Evolutionary conservation across 306 rosid genomes (phyloP).

Genomic region (Dryas drummondii): DNA sequence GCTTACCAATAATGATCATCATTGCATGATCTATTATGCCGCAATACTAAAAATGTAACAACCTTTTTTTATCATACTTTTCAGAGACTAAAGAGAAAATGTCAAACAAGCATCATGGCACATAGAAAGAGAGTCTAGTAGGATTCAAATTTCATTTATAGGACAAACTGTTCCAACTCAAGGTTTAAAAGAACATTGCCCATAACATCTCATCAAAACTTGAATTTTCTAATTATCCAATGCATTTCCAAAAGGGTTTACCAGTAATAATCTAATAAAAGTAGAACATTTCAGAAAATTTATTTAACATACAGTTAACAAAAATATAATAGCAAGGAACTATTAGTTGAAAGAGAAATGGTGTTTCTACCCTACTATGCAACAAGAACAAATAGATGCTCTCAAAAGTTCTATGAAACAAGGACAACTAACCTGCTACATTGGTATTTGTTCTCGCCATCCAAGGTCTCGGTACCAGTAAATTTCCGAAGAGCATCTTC

Average conservation of each 20-base stretch:
- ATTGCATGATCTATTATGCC: background rate
- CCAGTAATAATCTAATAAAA: background rate
- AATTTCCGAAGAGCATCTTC: conserved; percentile 77
- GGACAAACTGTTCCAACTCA: background rate
- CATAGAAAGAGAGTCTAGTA: background rate
- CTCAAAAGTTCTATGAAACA: conserved; percentile 13
- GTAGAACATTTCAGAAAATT: background rate
- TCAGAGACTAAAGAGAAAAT: background rate
- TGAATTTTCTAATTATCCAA: background rate
- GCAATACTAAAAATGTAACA: background rate
- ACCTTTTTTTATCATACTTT: background rate
- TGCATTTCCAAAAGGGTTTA: background rate
- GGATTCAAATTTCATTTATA: background rate
- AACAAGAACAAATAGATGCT: background rate
- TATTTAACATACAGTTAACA: background rate
- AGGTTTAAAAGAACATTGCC: background rate
- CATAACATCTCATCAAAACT: background rate
- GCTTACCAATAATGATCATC: too few species aligned
- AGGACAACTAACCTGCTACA: conserved; percentile 72
- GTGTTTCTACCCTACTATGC: background rate
- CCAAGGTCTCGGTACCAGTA: conserved; percentile 82
- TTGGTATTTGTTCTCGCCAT: conserved; percentile 92
- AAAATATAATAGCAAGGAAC: too few species aligned
- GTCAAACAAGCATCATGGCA: background rate
- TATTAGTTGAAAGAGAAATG: background rate